Percentiles rank a stretch among this genome's conserved stretches.
Conservation (phyloP, 2,329 filamentous ascomycete genomes). For the Penicillium sp. region DNA sequence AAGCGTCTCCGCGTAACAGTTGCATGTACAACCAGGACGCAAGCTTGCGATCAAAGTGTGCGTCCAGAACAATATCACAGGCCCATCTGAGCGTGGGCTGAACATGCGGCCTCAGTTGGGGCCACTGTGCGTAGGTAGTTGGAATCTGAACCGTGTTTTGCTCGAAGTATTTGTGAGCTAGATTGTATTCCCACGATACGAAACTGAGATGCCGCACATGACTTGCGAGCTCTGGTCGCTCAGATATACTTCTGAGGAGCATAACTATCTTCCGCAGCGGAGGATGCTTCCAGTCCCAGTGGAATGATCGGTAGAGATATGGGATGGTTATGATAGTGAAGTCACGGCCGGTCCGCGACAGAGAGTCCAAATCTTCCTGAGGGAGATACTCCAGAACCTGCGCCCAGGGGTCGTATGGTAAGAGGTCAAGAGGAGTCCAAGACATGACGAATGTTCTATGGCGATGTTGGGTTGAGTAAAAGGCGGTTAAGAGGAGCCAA, state of each 20-base stretch:
- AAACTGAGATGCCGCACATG: conserved; percentile 1
- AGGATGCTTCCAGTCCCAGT: conserved; percentile 1
- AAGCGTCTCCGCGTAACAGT: not conserved
- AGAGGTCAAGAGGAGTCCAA: not conserved
- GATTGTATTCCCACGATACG: not conserved
- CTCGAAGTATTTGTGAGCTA: no score
- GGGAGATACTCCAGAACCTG: not conserved
- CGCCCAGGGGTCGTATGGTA: not conserved
- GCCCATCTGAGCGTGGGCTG: not conserved
- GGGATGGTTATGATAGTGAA: not conserved
- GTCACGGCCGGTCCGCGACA: not conserved
- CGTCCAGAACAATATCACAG: not conserved
- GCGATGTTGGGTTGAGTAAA: not conserved
- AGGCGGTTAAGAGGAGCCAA: no score
- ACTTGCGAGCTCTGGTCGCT: not conserved
- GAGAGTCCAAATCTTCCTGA: not conserved
- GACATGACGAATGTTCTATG: not conserved
- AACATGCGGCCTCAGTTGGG: not conserved
- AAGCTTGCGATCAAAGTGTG: not conserved
- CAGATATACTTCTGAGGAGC: not conserved
- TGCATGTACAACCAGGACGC: not conserved
- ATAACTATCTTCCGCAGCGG: not conserved
- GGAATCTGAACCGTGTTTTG: not conserved
- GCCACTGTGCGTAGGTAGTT: not conserved
- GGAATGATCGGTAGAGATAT: not conserved